Conservation (phyloP, 371 early-diverging fungal species). For the Basidiobolus meristosporus region DNA sequence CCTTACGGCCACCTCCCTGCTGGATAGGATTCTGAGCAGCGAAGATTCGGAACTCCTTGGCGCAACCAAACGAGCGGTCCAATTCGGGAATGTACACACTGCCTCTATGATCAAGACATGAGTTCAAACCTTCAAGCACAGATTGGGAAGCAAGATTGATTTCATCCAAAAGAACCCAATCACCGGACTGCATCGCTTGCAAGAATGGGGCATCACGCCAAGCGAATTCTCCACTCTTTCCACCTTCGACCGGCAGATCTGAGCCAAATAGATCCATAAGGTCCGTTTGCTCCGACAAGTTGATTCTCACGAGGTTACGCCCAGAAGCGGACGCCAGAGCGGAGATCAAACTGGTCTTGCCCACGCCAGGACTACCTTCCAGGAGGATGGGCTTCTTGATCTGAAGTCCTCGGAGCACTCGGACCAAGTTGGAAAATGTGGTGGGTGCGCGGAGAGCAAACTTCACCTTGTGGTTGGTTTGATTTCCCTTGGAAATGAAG, state of each 20-base stretch:
- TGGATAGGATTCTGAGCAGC: constrained; percentile 97
- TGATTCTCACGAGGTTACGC: constrained; percentile 84
- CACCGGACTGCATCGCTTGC: constrained; percentile 85
- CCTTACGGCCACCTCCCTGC: constrained; percentile 97
- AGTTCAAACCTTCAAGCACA: constrained; percentile 98
- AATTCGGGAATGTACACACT: constrained; percentile 89
- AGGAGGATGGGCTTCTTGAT: constrained; percentile 85
- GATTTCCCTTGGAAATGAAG: constrained; percentile 38
- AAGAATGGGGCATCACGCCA: constrained; percentile 97
- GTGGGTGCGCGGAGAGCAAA: constrained; percentile 84
- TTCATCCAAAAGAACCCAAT: constrained; percentile 98
- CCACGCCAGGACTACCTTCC: constrained; percentile 95
- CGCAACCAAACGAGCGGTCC: constrained; percentile 64
- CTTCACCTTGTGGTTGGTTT: constrained; percentile 11
- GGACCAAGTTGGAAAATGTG: constrained; percentile 67
- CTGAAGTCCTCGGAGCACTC: constrained; percentile 91
- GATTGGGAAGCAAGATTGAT: constrained; percentile 98
- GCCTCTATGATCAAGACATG: constrained; percentile 96
- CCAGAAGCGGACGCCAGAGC: constrained; percentile 71
- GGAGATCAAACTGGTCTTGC: constrained; percentile 92
- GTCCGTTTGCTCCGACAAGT: constrained; percentile 98
- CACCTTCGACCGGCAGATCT: constrained; percentile 87
- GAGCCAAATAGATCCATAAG: constrained; percentile 98
- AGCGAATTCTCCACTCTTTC: constrained; percentile 70
- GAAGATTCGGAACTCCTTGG: constrained; percentile 83